Percentiles rank a stretch among this genome's conserved stretches.
phyloP scores from a whole-genome alignment of 768 basidiomycete species.

The Strobilomyces confusus region DNA sequence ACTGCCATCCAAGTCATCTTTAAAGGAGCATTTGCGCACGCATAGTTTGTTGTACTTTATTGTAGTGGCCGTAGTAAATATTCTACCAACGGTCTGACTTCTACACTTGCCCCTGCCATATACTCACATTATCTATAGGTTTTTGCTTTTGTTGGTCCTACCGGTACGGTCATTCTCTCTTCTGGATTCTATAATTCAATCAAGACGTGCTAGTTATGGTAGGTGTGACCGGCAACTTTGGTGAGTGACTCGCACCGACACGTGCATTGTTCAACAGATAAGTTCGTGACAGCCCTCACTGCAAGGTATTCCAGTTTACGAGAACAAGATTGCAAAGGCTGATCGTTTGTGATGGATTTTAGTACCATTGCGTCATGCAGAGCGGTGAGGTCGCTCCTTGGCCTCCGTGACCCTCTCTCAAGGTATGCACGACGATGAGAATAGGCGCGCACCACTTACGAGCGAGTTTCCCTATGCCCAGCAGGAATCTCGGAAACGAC shows the following conservation, averaged over 20 bases:
- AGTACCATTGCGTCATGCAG: constrained; percentile 15
- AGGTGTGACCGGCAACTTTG: constrained; percentile 2
- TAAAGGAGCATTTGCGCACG: neutral
- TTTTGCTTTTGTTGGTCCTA: constrained; percentile 7
- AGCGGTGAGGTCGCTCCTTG: constrained; percentile 15
- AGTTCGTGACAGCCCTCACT: constrained; percentile 1
- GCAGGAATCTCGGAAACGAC: neutral
- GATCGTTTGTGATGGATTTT: neutral
- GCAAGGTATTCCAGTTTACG: constrained; percentile 3
- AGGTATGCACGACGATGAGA: neutral
- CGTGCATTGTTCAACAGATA: neutral
- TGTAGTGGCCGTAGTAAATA: constrained; percentile 10
- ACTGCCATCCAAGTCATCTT: neutral
- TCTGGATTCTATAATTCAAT: neutral
- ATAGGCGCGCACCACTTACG: neutral
- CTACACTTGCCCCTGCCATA: neutral
- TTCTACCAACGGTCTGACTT: constrained; percentile 11
- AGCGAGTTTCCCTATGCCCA: neutral
- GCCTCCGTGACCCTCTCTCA: neutral
- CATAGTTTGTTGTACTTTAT: constrained; percentile 12
- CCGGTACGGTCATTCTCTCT: constrained; percentile 1
- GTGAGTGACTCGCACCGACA: neutral
- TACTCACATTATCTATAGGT: constrained; percentile 1
- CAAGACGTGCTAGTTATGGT: constrained; percentile 1
- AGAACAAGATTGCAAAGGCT: neutral